These are phyloP conservation scores for Cladosporium sp. DNA, from an alignment of 2,329 filamentous ascomycete genomes.

Conservation along the genomic window DNA sequence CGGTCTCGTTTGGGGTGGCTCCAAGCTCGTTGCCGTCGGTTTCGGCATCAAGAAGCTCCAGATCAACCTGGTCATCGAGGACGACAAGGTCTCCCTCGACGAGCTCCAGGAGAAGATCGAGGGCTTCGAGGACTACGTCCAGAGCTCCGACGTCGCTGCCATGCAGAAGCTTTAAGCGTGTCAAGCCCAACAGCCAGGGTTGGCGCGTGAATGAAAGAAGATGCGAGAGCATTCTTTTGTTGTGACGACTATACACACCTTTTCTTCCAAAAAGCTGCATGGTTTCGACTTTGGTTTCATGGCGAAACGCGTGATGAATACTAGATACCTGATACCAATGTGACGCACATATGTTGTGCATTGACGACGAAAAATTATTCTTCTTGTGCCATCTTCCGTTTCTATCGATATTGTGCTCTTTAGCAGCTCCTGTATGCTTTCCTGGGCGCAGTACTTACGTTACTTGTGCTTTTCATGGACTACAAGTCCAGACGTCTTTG, in stretches of 20 bases:
- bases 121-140: slow-evolving; percentile 89
- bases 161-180: slow-evolving; percentile 84
- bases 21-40: slow-evolving; percentile 84
- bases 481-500: no score
- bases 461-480: no score
- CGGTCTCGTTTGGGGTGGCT: slow-evolving; percentile 92
- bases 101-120: slow-evolving; percentile 86
- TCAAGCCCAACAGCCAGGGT: slow-evolving; percentile 5
- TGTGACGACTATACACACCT: slow-evolving; percentile 1
- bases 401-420: not conserved
- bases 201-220: slow-evolving; percentile 9
- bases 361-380: slow-evolving; percentile 6
- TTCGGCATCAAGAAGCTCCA: slow-evolving; percentile 99
- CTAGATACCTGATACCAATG: slow-evolving; percentile 20
- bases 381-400: not conserved
- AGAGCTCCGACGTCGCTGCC: slow-evolving; percentile 86
- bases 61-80: slow-evolving; percentile 96
- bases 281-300: slow-evolving; percentile 19
- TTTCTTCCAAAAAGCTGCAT: slow-evolving; percentile 10
- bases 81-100: slow-evolving; percentile 87
- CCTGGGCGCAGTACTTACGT: no score
- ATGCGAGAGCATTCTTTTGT: not conserved
- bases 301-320: slow-evolving; percentile 19
- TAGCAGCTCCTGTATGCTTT: not conserved
- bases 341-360: slow-evolving; percentile 15